A percentile compares a stretch with the other conserved stretches of the same genome.
Evolutionary conservation across 257 asterid species (phyloP).

Genomic region (Haberlea rhodopensis): DNA sequence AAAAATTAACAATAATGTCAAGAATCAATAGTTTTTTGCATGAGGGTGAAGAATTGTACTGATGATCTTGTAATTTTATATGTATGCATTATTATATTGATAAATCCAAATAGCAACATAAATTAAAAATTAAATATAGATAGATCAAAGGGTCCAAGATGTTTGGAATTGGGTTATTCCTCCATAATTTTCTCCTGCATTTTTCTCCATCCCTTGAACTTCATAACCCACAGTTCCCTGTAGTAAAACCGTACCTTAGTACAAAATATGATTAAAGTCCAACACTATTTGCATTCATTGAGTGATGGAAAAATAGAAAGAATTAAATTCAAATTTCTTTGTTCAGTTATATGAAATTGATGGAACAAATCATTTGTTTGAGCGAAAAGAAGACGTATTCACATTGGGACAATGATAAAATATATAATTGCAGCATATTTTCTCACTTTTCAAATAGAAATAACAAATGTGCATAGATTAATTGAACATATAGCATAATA

Average conservation of each 20-base stretch:
- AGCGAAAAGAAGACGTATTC: neutral
- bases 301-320: neutral
- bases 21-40: neutral
- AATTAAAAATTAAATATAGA: slow-evolving; percentile 4
- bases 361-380: neutral
- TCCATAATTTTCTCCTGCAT: slow-evolving; percentile 56
- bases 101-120: neutral
- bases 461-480: neutral
- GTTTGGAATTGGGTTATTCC: slow-evolving; percentile 64
- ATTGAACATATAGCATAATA: no score
- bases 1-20: neutral
- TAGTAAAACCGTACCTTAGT: slow-evolving; percentile 9
- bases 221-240: slow-evolving; percentile 65
- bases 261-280: slow-evolving; percentile 19
- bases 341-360: neutral
- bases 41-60: neutral
- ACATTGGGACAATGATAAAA: neutral
- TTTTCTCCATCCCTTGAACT: slow-evolving; percentile 60
- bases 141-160: slow-evolving; percentile 59
- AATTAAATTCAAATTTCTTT: neutral
- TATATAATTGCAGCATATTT: neutral
- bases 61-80: neutral
- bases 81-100: neutral
- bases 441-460: neutral
- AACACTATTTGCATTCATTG: slow-evolving; percentile 19